phyloP scores from a whole-genome alignment of 305 asterid species.

The Fraxinus dipetala region DNA sequence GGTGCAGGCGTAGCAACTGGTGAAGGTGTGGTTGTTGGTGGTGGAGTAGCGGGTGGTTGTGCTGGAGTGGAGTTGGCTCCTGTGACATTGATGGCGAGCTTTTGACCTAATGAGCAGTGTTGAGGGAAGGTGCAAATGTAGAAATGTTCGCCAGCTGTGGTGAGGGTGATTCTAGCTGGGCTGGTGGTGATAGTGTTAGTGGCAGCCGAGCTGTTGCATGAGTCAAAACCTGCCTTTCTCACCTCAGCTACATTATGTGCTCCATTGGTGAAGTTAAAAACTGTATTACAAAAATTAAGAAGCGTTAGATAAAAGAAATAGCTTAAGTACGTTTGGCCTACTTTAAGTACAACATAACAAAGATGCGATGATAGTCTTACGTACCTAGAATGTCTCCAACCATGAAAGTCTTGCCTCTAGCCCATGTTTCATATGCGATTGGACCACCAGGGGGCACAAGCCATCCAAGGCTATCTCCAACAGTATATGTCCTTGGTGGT shows the following conservation, averaged over 20 bases:
- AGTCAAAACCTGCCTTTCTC: constrained; percentile 38
- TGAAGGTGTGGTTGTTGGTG: constrained; percentile 11
- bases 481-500: constrained; percentile 32
- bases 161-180: constrained; percentile 58
- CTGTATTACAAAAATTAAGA: constrained; percentile 28
- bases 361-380: background rate
- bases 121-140: constrained; percentile 49
- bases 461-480: constrained; percentile 64
- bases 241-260: constrained; percentile 48
- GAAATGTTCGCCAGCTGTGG: constrained; percentile 52
- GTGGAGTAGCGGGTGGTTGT: constrained; percentile 34
- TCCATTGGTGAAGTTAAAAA: constrained; percentile 56
- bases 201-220: constrained; percentile 43
- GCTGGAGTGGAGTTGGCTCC: constrained; percentile 23
- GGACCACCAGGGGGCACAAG: constrained; percentile 45
- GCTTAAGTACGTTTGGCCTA: background rate
- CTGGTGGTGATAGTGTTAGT: constrained; percentile 25
- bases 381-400: constrained; percentile 68
- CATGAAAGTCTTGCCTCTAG: constrained; percentile 36
- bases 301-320: background rate
- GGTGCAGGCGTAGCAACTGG: constrained; percentile 13
- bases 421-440: constrained; percentile 52
- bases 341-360: background rate
- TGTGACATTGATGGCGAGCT: constrained; percentile 61
- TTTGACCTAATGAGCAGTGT: constrained; percentile 59